A percentile compares a stretch with the other conserved stretches of the same genome.
phyloP scores from a whole-genome alignment of 2,329 filamentous ascomycete genomes.

The Phyllosticta paracitricarpa region DNA sequence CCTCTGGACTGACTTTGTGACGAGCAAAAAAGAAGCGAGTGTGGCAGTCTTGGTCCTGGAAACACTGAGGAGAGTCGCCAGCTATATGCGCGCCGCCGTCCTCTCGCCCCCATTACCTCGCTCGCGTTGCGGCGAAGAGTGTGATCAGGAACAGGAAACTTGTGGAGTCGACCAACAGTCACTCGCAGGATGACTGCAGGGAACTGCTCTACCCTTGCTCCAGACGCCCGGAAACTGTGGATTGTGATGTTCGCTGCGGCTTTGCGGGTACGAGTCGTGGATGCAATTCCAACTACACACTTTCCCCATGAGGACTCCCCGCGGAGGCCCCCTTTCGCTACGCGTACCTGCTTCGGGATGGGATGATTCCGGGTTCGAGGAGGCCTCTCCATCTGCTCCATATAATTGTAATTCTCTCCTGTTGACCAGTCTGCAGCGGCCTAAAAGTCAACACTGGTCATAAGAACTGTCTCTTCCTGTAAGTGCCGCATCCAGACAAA shows the following conservation, averaged over 20 bases:
- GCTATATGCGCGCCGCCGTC: not conserved
- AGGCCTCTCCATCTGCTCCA: not conserved
- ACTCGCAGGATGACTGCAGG: not conserved
- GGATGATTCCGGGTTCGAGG: not conserved
- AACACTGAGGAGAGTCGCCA: not conserved
- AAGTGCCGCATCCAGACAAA: not conserved
- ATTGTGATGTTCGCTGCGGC: not conserved
- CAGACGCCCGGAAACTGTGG: not conserved
- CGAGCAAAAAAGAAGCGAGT: not conserved
- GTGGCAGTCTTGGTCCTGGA: not conserved
- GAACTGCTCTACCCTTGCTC: not conserved
- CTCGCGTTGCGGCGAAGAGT: not conserved
- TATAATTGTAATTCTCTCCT: not conserved
- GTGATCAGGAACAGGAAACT: not conserved
- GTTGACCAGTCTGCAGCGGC: not conserved
- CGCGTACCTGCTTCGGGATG: not conserved
- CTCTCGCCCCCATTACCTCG: not conserved
- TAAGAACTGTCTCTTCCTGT: not conserved
- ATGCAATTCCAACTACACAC: not conserved
- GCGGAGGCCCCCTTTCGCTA: not conserved
- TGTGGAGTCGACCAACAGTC: not conserved
- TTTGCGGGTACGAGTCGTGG: not conserved
- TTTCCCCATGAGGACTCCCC: not conserved
- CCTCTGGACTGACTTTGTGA: not conserved
- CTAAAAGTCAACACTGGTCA: not conserved